Percentiles rank a stretch among this genome's conserved stretches.
Conservation (phyloP, 345 rosid genomes). For the Gossypioides kirkii region DNA sequence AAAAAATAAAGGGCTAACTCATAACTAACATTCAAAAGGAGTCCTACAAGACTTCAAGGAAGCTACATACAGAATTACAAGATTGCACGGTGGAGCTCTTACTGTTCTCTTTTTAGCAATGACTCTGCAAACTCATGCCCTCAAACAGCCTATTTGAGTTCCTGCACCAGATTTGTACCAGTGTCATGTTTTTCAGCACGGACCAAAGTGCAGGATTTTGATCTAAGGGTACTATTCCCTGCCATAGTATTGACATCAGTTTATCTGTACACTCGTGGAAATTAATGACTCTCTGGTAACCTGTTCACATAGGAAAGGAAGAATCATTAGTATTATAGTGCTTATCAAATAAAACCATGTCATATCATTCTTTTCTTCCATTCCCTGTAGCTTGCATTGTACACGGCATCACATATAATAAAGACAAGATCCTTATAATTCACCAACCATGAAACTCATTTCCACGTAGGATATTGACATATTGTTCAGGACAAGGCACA, state of each 20-base stretch:
- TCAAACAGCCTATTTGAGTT: conserved; percentile 1
- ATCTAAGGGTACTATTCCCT: neutral
- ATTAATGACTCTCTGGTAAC: conserved; percentile 85
- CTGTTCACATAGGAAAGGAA: conserved; percentile 38
- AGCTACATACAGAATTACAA: neutral
- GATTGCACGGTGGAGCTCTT: conserved; percentile 9
- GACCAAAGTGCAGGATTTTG: neutral
- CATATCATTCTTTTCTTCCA: neutral
- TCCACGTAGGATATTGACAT: neutral
- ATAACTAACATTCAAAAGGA: neutral
- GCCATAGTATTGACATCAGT: neutral
- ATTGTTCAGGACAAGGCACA: neutral
- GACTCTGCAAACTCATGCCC: conserved; percentile 2
- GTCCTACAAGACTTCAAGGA: neutral
- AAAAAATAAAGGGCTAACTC: neutral
- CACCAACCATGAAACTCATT: neutral
- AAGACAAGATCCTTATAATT: neutral
- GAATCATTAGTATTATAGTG: neutral
- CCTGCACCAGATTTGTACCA: conserved; percentile 3
- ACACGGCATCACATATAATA: neutral
- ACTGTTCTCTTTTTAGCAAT: neutral
- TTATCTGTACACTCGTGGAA: neutral
- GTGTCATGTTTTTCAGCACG: conserved; percentile 8
- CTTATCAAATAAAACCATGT: neutral
- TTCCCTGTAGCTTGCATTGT: neutral